These are phyloP conservation scores for Pseudovirgaria hyperparasitica DNA, from an alignment of 2,329 filamentous ascomycete species.

Conservation along the genomic window DNA sequence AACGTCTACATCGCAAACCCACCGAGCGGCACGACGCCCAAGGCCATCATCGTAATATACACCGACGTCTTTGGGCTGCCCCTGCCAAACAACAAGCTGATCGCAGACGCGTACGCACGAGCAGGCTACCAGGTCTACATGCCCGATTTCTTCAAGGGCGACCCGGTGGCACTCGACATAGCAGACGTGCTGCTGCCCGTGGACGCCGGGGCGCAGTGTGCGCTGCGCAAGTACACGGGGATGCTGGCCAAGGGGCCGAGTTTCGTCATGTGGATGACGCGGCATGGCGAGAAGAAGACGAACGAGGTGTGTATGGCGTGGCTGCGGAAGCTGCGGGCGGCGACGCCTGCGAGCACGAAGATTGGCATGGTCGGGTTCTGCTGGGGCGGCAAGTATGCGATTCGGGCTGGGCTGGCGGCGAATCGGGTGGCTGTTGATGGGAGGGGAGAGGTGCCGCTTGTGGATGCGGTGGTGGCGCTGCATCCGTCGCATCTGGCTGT, in stretches of 20 bases:
- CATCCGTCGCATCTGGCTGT: conserved; percentile 24
- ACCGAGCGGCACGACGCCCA: conserved; percentile 14
- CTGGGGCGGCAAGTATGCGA: conserved; percentile 25
- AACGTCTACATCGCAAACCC: conserved; percentile 21
- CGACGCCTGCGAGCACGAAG: conserved; percentile 17
- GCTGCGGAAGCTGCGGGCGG: conserved; percentile 16
- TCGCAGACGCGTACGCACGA: conserved; percentile 12
- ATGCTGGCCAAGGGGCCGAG: conserved; percentile 20
- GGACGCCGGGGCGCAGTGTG: conserved; percentile 21
- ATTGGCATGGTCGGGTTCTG: conserved; percentile 25
- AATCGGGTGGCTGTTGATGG: conserved; percentile 25
- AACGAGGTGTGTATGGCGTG: conserved; percentile 25
- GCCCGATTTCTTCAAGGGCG: conserved; percentile 14
- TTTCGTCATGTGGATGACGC: conserved; percentile 19
- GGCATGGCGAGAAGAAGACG: conserved; percentile 19
- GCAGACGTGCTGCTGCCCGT: conserved; percentile 25
- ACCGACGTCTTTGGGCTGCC: conserved; percentile 14
- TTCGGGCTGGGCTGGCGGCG: conserved; percentile 15
- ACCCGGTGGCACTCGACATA: conserved; percentile 15
- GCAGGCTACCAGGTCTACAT: conserved; percentile 9
- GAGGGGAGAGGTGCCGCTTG: conserved; percentile 18
- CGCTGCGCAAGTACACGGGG: conserved; percentile 25
- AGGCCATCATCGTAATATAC: conserved; percentile 12
- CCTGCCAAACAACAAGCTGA: conserved; percentile 13
- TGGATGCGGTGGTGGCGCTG: conserved; percentile 25